A percentile compares a stretch with the other conserved stretches of the same genome.
phyloP scores from a whole-genome alignment of 495 filamentous ascomycete species.

The Venustampulla echinocandica region DNA sequence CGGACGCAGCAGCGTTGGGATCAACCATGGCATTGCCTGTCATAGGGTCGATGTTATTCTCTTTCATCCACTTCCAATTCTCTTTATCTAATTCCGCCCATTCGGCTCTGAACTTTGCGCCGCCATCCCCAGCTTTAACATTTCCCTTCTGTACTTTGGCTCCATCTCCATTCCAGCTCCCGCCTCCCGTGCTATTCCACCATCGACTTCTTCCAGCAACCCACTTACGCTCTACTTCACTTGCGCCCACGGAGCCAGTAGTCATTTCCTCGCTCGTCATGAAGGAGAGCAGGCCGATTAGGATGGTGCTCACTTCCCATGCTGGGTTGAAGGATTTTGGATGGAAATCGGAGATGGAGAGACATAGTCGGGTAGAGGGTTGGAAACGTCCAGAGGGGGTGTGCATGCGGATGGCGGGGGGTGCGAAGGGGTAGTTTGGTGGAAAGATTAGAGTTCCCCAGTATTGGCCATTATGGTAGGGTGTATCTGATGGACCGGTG shows the following conservation, averaged over 20 bases:
- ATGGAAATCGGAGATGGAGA: conserved; percentile 94
- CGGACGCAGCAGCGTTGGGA: conserved; percentile 49
- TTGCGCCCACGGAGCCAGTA: conserved; percentile 78
- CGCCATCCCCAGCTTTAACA: conserved; percentile 74
- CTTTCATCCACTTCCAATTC: conserved; percentile 90
- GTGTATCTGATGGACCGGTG: conserved; percentile 88
- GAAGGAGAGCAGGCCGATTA: conserved; percentile 89
- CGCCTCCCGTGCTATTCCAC: conserved; percentile 97
- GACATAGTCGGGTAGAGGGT: conserved; percentile 81
- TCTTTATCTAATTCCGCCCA: conserved; percentile 87
- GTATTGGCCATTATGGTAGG: conserved; percentile 92
- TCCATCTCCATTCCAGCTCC: conserved; percentile 44
- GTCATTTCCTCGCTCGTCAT: conserved; percentile 99
- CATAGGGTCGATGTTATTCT: conserved; percentile 67
- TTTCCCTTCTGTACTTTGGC: conserved; percentile 37
- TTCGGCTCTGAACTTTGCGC: conserved; percentile 77
- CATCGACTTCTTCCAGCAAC: conserved; percentile 73
- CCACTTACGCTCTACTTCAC: conserved; percentile 67
- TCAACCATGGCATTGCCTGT: conserved; percentile 29
- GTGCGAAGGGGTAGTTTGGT: conserved; percentile 92
- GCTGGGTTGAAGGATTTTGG: conserved; percentile 96
- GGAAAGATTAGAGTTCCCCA: conserved; percentile 97
- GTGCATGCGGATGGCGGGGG: conserved; percentile 97
- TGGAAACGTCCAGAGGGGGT: conserved; percentile 94
- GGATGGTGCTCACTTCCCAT: conserved; percentile 96